Evolutionary conservation across 2,329 filamentous ascomycete genomes (phyloP).

Genomic region (Ophiostoma perfectum): DNA sequence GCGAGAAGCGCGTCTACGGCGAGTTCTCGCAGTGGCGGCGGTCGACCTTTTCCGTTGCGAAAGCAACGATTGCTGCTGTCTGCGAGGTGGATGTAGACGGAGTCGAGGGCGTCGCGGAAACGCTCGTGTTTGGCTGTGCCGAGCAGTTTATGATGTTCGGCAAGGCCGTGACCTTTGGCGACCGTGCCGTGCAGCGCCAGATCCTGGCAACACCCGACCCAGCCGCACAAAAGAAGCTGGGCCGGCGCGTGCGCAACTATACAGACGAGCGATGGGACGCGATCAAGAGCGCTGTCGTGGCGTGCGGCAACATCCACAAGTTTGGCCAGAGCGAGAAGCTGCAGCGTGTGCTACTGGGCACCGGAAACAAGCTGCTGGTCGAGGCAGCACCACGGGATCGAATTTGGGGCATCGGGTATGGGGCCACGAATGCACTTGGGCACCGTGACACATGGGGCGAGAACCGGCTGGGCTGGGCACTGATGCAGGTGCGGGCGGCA

Average conservation of each 20-base stretch:
- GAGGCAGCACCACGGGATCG: slow-evolving; percentile 57
- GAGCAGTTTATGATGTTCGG: slow-evolving; percentile 43
- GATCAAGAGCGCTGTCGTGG: slow-evolving; percentile 50
- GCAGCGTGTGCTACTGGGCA: slow-evolving; percentile 47
- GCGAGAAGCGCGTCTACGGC: slow-evolving; percentile 31
- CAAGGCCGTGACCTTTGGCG: slow-evolving; percentile 37
- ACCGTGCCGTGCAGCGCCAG: slow-evolving; percentile 23
- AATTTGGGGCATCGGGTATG: slow-evolving; percentile 63
- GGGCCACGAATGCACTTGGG: slow-evolving; percentile 43
- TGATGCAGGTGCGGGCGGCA: slow-evolving; percentile 50
- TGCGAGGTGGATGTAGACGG: slow-evolving; percentile 25
- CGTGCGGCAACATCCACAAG: slow-evolving; percentile 53
- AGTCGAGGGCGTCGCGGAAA: slow-evolving; percentile 16
- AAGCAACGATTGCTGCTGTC: slow-evolving; percentile 30
- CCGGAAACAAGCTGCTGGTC: slow-evolving; percentile 55
- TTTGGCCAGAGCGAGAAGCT: slow-evolving; percentile 48
- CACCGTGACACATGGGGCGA: slow-evolving; percentile 52
- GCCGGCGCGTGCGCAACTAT: slow-evolving; percentile 20
- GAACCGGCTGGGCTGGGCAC: slow-evolving; percentile 59
- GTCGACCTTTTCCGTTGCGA: slow-evolving; percentile 31
- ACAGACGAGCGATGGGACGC: slow-evolving; percentile 21
- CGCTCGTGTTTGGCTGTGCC: slow-evolving; percentile 34
- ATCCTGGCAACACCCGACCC: slow-evolving; percentile 19
- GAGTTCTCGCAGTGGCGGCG: slow-evolving; percentile 36
- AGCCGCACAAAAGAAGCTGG: slow-evolving; percentile 22